Percentiles rank a stretch among this genome's conserved stretches.
Evolutionary conservation across 306 rosid genomes (phyloP).

Genomic region (Begonia masoniana): DNA sequence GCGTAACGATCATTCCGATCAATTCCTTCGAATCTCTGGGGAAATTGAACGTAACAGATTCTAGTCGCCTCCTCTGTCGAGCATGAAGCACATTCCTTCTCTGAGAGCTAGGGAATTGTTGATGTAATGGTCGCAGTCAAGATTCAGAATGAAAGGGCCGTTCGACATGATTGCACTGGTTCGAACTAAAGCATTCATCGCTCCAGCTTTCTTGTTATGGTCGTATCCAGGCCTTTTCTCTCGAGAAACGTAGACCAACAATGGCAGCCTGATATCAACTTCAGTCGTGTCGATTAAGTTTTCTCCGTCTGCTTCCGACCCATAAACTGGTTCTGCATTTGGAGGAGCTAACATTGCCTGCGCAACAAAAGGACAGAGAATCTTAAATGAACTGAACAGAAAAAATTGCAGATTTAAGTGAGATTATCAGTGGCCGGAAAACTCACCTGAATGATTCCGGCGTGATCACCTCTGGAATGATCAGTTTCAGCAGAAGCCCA

Average conservation of each 20-base stretch:
- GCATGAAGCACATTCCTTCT: conserved; percentile 94
- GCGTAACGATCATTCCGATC: conserved; percentile 78
- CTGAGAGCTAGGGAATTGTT: conserved; percentile 70
- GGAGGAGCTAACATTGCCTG: conserved; percentile 91
- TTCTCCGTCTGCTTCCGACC: conserved; percentile 44
- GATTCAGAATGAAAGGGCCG: conserved; percentile 78
- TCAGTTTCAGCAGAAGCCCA: conserved; percentile 65
- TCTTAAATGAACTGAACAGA: not conserved
- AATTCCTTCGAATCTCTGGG: conserved; percentile 81
- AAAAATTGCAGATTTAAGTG: no score
- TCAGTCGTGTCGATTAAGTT: conserved; percentile 61
- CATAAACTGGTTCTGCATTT: conserved; percentile 57
- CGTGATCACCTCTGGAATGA: conserved; percentile 81
- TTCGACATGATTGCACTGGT: conserved; percentile 86
- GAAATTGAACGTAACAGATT: conserved; percentile 74
- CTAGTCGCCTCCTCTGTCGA: conserved; percentile 81
- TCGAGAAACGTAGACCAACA: conserved; percentile 79
- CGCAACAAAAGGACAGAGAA: conserved; percentile 1
- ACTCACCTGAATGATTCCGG: conserved; percentile 72
- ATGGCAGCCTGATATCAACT: conserved; percentile 61
- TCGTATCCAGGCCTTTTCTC: conserved; percentile 77
- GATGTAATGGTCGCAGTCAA: conserved; percentile 80
- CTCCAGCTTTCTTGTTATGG: conserved; percentile 90
- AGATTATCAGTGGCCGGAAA: not conserved
- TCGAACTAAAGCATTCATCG: conserved; percentile 80